Conservation (phyloP, 352 stramenopile genomes). For the Phytophthora megakarya region DNA sequence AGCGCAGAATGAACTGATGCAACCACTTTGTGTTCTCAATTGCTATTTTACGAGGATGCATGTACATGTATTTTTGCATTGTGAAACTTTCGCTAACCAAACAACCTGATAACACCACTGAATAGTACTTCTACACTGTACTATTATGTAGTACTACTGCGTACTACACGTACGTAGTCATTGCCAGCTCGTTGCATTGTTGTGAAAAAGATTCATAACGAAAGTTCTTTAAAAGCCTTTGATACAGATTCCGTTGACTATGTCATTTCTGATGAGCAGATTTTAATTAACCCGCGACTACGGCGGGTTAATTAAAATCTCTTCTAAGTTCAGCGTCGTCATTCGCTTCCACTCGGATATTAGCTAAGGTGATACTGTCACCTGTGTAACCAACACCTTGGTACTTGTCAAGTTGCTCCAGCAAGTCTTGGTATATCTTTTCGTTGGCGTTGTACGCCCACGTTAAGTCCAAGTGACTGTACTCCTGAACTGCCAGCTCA, state of each 20-base stretch:
- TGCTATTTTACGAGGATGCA: constrained; percentile 21
- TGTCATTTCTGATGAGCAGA: too few species aligned
- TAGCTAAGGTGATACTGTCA: not conserved
- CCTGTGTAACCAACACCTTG: constrained; percentile 39
- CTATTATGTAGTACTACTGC: too few species aligned
- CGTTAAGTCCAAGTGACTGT: constrained; percentile 61
- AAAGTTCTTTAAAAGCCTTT: too few species aligned
- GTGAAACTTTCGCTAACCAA: too few species aligned
- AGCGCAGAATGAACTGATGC: constrained; percentile 13
- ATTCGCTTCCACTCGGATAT: not conserved
- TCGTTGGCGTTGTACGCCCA: constrained; percentile 51
- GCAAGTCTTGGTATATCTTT: constrained; percentile 50
- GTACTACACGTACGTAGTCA: too few species aligned
- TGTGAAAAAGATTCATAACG: too few species aligned
- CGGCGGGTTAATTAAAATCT: too few species aligned
- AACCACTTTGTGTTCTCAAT: constrained; percentile 1
- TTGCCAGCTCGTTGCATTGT: too few species aligned
- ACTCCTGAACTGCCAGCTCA: constrained; percentile 43
- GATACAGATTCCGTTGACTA: too few species aligned
- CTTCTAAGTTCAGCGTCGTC: constrained; percentile 6
- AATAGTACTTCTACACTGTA: too few species aligned
- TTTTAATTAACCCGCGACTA: too few species aligned
- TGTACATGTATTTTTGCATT: constrained; percentile 25
- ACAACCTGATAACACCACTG: too few species aligned
- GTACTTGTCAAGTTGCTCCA: constrained; percentile 45